Evolutionary conservation across 2,329 filamentous ascomycete species (phyloP), one percentile per base, ranked within the genome.

Genomic region (Microdochium nivale): DNA sequence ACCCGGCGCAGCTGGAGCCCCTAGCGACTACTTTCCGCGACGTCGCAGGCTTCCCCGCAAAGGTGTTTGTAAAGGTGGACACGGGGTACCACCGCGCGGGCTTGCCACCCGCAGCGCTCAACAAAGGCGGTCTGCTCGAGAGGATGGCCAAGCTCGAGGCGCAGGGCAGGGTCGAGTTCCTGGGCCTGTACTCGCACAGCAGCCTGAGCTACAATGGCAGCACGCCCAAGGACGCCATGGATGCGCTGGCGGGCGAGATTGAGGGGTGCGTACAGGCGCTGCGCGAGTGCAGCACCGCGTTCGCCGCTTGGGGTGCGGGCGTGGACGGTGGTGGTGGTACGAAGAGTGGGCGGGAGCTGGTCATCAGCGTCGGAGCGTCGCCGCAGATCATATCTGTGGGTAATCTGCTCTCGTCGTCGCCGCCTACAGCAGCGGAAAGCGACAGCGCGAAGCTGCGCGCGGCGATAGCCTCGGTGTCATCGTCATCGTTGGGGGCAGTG

Each of bases 71-170:
- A 37, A 85, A 86, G 53, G 74, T 86, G 0, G 83, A 86, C 54
- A 80, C 80, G 0, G 83, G 83, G 0, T 82, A 84, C 58, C 77
- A 82, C 55, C 77, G 83, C 2, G 82, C 83, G 0, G 83, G 83
- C 0, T 60, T 85, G 0, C 65, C 70, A 0, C 72, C 77, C 0
- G 55, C 63, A 0, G 63, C 63, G 1, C 65, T 81, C 25, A 64
- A 67, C 23, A 65, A 67, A 19, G 56, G 58, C 16, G 56, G 64
- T 0, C 59, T 81, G 1, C 64, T 80, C 1, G 54, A 65, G 2
- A 48, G 47, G 2, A 63, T 71, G 0, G 60, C 72, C 0, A 3
- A 55, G 0, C 59, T 66, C 1, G 61, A 68, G 0, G 19, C 19
- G 0, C 23, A 47, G 0, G 54, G 53, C 0, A 52, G 55, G 1